Percentiles rank a stretch among this genome's conserved stretches.
These are phyloP conservation scores for Ceriops decandra DNA, from an alignment of 345 rosid genomes.

Conservation along the genomic window DNA sequence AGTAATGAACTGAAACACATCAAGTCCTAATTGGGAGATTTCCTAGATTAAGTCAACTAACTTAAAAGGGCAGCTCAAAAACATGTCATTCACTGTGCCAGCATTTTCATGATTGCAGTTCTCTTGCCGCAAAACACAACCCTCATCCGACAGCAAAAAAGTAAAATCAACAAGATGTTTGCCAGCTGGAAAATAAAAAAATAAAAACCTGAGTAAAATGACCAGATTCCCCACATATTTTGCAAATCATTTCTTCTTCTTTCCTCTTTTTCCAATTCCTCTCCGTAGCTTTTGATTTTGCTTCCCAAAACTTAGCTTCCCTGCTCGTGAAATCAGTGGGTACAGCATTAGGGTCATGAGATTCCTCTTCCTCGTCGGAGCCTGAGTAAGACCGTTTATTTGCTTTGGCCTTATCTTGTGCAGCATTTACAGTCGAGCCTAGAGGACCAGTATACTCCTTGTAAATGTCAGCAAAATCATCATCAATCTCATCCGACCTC, in stretches of 20 bases:
- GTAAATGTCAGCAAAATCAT: constrained; percentile 91
- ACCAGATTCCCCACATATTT: constrained; percentile 93
- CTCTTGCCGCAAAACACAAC: not conserved
- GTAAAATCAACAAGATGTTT: not conserved
- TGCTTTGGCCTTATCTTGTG: constrained; percentile 47
- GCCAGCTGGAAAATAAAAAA: not conserved
- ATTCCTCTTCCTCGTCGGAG: constrained; percentile 69
- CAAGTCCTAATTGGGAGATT: not conserved
- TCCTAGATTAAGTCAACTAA: not conserved
- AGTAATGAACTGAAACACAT: not conserved
- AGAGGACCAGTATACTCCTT: constrained; percentile 94
- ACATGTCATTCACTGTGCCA: no score
- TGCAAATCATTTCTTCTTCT: constrained; percentile 99
- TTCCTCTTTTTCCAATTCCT: constrained; percentile 98
- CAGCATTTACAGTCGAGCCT: constrained; percentile 30
- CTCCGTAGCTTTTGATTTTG: constrained; percentile 97
- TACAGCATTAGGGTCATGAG: constrained; percentile 90
- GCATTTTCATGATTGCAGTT: no score
- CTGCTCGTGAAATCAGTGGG: constrained; percentile 98
- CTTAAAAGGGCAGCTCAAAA: no score
- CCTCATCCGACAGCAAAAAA: not conserved
- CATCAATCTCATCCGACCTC: constrained; percentile 77
- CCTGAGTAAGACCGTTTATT: constrained; percentile 54
- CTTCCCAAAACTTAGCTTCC: constrained; percentile 99
- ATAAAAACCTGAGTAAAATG: constrained; percentile 86